Evolutionary conservation across 2,329 filamentous ascomycete species (phyloP), one percentile per base, ranked within the genome.

Genomic region (Cladosporium sp.): DNA sequence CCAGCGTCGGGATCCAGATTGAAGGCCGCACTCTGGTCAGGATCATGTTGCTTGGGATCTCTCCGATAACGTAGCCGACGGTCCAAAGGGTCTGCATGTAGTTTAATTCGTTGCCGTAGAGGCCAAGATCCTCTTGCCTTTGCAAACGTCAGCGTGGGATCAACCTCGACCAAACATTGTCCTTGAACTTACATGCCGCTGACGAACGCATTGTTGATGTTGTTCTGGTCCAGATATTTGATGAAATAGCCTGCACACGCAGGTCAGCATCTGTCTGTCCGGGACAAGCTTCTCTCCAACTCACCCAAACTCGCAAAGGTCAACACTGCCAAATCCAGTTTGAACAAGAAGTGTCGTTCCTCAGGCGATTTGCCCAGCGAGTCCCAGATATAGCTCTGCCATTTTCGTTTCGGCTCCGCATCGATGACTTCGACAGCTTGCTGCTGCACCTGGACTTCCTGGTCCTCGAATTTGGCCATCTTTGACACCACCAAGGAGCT

Each of bases 71-170:
- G 67, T 83, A 36, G 80, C 58, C 58, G n/a, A 61, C 43, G 18
- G 58, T 61, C 58, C 58, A 61, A 28, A 53, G 48, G 7, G 48
- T 51, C n/a, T 51, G 43, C 48, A 61, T 61, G 58, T 61, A 61
- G 46, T 87, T 86, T 34, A 86, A 76, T 62, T 88, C 76, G 67
- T 87, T 87, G 1, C 80, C 79, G 54, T 83, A 81, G 18, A 87
- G 74, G 2, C 76, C 72, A 0, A 87, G 74, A 62, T 86, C 84
- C 68, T 85, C 82, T 70, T 85, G 77, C 80, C 82, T 83, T 30
- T 79, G 80, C 80, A n/a, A 77, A 80, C 6, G 53, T 56, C 30
- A 56, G 53, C n/a, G 14, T 28, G n/a, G 39, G n/a, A 46, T 46
- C 39, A 46, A n/a, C 21, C 21, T 5, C 18, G 6, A 43, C 18